phyloP scores from a whole-genome alignment of 176 grass and related monocot genomes.

The Triticum monococcum region DNA sequence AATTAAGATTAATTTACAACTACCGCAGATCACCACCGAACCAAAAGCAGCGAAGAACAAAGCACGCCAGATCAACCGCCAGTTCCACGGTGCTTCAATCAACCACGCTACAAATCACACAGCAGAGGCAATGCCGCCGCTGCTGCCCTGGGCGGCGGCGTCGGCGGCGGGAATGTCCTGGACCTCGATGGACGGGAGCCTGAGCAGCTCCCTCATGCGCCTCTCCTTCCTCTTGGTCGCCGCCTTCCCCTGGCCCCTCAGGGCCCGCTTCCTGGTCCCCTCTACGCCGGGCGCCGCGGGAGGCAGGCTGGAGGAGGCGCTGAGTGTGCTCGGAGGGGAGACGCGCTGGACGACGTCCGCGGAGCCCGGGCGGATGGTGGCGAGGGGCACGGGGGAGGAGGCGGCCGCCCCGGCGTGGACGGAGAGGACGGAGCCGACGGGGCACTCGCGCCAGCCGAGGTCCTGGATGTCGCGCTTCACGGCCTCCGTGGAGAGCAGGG shows the following conservation, averaged over 20 bases:
- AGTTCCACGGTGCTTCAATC: too few relatives aligned
- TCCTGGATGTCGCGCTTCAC: conserved; percentile 46
- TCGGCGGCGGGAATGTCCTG: neutral
- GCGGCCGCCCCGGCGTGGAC: conserved; percentile 11
- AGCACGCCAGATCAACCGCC: too few relatives aligned
- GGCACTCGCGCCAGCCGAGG: conserved; percentile 69
- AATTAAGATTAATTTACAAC: too few relatives aligned
- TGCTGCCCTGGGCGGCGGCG: neutral
- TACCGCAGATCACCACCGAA: too few relatives aligned
- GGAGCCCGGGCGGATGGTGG: conserved; percentile 5
- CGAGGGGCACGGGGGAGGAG: conserved; percentile 19
- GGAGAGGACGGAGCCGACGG: conserved; percentile 53
- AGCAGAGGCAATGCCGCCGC: too few relatives aligned
- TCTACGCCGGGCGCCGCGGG: neutral
- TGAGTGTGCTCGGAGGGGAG: neutral
- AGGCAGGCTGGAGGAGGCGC: neutral
- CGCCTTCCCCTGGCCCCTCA: neutral
- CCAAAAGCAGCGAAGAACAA: too few relatives aligned
- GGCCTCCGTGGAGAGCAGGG: conserved; percentile 42
- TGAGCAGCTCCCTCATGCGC: conserved; percentile 32
- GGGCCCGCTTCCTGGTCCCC: neutral
- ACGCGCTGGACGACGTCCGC: neutral
- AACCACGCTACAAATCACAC: too few relatives aligned
- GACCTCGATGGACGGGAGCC: conserved; percentile 42
- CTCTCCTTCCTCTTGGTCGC: conserved; percentile 17